Conservation (phyloP, 345 rosid species). For the Boechera retrofracta region DNA sequence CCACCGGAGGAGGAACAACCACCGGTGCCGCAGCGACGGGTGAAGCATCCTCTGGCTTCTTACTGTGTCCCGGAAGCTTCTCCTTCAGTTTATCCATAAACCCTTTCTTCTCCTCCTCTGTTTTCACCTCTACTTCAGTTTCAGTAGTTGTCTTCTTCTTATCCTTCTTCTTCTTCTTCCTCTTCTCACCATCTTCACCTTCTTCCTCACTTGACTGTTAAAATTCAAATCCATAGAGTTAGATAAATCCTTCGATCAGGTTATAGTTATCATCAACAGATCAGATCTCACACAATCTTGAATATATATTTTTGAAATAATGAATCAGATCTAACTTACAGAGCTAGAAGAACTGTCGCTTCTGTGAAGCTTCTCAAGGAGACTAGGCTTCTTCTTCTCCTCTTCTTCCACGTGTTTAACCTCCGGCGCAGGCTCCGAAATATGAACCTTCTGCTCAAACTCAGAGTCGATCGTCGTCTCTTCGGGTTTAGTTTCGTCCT, state of each 20-base stretch:
- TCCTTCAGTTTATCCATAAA: conserved; percentile 58
- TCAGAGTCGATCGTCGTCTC: conserved; percentile 60
- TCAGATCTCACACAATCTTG: neutral
- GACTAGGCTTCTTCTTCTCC: conserved; percentile 56
- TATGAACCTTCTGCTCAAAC: conserved; percentile 69
- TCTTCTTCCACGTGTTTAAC: conserved; percentile 46
- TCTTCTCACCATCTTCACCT: conserved; percentile 63
- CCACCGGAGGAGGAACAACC: conserved; percentile 45
- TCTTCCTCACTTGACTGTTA: conserved; percentile 81
- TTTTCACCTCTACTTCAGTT: conserved; percentile 46
- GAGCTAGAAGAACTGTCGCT: conserved; percentile 86
- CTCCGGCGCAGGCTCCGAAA: conserved; percentile 52
- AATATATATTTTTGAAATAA: neutral
- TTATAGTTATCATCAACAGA: neutral
- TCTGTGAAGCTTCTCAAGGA: conserved; percentile 76
- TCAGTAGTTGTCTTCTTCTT: conserved; percentile 46
- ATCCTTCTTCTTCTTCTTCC: conserved; percentile 65
- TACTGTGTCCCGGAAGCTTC: conserved; percentile 53
- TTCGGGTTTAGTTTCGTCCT: conserved; percentile 64
- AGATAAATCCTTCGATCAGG: neutral
- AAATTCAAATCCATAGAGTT: neutral
- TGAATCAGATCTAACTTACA: conserved; percentile 57
- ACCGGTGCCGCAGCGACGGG: conserved; percentile 45
- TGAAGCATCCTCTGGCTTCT: conserved; percentile 52
- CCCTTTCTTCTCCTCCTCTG: conserved; percentile 58